Evolutionary conservation across 805 yeast genomes (phyloP).

Genomic region (Saccharomyces kudriavzevii): DNA sequence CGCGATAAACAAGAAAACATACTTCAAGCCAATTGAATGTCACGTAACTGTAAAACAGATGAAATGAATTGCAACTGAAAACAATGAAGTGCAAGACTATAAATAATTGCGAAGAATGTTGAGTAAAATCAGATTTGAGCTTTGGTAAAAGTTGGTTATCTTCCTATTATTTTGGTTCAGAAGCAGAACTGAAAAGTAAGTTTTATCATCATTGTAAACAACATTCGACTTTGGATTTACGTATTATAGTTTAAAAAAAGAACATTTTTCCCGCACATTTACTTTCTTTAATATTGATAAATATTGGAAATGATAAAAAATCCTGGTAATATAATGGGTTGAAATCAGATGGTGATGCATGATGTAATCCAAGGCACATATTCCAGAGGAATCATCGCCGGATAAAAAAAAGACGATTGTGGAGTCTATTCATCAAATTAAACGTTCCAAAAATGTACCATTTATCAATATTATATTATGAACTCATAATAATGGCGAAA

Average conservation of each 20-base stretch:
- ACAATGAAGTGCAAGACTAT: neutral
- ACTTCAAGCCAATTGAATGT: no score
- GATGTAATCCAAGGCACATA: conserved; percentile 77
- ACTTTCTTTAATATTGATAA: neutral
- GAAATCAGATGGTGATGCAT: conserved; percentile 96
- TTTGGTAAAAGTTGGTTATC: conserved; percentile 62
- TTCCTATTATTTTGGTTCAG: conserved; percentile 68
- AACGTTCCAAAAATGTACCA: conserved; percentile 1
- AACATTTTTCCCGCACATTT: conserved; percentile 46
- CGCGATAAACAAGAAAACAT: no score
- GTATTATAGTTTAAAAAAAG: conserved; percentile 14
- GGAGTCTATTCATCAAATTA: conserved; percentile 34
- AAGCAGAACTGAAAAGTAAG: conserved; percentile 84
- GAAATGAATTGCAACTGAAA: no score
- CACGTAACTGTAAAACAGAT: no score
- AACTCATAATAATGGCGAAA: conserved; percentile 17
- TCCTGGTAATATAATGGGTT: conserved; percentile 1
- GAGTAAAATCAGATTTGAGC: conserved; percentile 37
- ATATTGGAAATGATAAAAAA: neutral
- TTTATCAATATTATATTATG: conserved; percentile 23
- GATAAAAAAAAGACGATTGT: conserved; percentile 30
- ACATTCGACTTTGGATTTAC: neutral
- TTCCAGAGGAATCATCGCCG: conserved; percentile 34
- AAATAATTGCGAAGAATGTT: neutral
- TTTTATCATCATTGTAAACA: conserved; percentile 26